A percentile compares a stretch with the other conserved stretches of the same genome.
phyloP scores from a whole-genome alignment of 371 early-diverging fungal genomes.

The Apophysomyces sp. region DNA sequence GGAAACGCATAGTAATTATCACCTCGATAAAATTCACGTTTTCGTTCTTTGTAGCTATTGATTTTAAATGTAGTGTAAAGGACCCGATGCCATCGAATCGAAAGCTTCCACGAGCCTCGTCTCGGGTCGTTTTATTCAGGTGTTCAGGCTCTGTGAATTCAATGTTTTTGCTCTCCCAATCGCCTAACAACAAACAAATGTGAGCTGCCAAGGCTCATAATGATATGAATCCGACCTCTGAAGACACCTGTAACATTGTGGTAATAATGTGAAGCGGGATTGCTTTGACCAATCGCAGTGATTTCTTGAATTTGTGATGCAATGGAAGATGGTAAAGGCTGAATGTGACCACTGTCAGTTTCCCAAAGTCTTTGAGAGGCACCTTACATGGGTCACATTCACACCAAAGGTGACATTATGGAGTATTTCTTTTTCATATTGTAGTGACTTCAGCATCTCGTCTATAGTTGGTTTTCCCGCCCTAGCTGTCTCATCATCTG shows the following conservation, averaged over 20 bases:
- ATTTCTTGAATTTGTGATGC: conserved; percentile 32
- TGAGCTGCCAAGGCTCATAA: background rate
- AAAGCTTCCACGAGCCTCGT: conserved; percentile 36
- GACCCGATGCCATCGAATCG: conserved; percentile 31
- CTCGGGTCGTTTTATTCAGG: conserved; percentile 26
- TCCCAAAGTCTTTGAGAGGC: background rate
- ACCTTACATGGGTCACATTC: conserved; percentile 51
- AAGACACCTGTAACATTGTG: conserved; percentile 67
- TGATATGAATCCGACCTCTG: conserved; percentile 36
- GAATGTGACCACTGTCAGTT: background rate
- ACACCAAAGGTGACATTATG: conserved; percentile 54
- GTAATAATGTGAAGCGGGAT: conserved; percentile 45
- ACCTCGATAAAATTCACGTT: conserved; percentile 56
- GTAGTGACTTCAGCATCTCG: conserved; percentile 31
- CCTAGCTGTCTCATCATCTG: conserved; percentile 37
- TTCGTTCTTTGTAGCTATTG: conserved; percentile 44
- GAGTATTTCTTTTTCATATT: conserved; percentile 38
- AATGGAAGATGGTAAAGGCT: conserved; percentile 46
- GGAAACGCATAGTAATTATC: background rate
- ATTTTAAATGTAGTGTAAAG: conserved; percentile 50
- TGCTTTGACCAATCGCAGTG: conserved; percentile 22
- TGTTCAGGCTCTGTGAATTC: conserved; percentile 1
- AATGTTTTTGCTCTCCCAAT: conserved; percentile 36
- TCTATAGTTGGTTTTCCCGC: conserved; percentile 30
- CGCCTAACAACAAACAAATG: conserved; percentile 20